Evolutionary conservation across 208 protist genomes (phyloP).

Genomic region (Acanthamoeba rhysodes): DNA sequence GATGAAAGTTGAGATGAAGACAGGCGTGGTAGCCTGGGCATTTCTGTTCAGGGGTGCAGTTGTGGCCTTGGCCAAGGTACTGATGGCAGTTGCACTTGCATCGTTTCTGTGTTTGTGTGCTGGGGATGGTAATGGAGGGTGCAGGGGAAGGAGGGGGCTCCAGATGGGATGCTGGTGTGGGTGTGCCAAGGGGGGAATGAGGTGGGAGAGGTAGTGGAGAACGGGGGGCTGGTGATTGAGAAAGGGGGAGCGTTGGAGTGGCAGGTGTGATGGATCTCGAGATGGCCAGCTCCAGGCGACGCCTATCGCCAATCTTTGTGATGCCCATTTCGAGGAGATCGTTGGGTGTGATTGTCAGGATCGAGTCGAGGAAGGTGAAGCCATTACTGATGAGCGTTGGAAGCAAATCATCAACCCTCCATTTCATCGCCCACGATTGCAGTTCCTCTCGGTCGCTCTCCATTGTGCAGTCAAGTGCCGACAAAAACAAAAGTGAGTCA

Average conservation of each 20-base stretch:
- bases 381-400: too few relatives aligned
- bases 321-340: constrained; percentile 12
- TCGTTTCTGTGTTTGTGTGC: not conserved
- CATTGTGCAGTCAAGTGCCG: too few relatives aligned
- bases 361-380: too few relatives aligned
- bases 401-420: too few relatives aligned
- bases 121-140: not conserved
- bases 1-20: not conserved
- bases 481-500: too few relatives aligned
- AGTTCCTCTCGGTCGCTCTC: too few relatives aligned
- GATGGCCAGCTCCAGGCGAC: not conserved
- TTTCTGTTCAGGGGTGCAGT: not conserved
- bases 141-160: not conserved
- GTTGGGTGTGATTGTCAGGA: too few relatives aligned
- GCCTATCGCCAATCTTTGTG: not conserved
- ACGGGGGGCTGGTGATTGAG: not conserved
- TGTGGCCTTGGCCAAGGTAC: not conserved
- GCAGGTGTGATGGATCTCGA: too few relatives aligned
- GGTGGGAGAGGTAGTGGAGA: not conserved
- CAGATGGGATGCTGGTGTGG: not conserved
- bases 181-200: not conserved
- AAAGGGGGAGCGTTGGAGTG: not conserved
- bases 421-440: too few relatives aligned
- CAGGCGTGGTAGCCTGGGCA: not conserved
- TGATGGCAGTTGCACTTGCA: not conserved